phyloP scores from a whole-genome alignment of 208 protist species.

The Crithidia thermophila region DNA sequence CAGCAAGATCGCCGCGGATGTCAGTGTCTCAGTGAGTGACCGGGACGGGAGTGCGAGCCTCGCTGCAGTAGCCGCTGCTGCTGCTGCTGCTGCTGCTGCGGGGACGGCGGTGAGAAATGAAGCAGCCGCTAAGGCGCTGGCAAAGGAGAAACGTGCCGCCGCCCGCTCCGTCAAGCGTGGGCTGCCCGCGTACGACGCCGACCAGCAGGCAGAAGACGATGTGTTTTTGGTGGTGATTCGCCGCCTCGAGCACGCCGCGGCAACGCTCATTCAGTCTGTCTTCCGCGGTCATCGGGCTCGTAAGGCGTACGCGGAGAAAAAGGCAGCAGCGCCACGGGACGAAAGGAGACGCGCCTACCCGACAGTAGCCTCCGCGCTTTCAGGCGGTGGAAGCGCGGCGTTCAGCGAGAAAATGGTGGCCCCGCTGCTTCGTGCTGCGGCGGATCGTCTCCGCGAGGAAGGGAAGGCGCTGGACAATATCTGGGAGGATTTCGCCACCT shows the following conservation, averaged over 20 bases:
- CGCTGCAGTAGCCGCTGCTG: background rate
- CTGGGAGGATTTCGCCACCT: constrained; percentile 29
- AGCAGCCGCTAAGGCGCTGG: background rate
- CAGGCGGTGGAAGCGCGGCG: no score
- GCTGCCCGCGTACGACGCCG: constrained; percentile 19
- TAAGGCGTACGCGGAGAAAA: background rate
- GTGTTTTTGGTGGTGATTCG: constrained; percentile 66
- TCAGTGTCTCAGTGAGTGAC: background rate
- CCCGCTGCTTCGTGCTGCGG: constrained; percentile 9
- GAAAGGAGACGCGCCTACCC: background rate
- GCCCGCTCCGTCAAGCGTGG: constrained; percentile 20
- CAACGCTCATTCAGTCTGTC: constrained; percentile 67
- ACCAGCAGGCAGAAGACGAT: constrained; percentile 68
- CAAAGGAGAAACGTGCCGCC: constrained; percentile 12
- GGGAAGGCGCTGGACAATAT: constrained; percentile 3
- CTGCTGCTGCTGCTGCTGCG: background rate
- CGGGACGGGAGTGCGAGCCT: background rate
- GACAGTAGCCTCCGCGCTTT: no score
- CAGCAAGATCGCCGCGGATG: background rate
- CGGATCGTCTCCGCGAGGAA: constrained; percentile 21
- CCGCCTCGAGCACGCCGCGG: constrained; percentile 45
- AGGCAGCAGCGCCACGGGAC: background rate
- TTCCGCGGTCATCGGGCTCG: constrained; percentile 49
- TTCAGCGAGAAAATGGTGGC: background rate
- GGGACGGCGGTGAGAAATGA: background rate